These are phyloP conservation scores for Adansonia gregorii DNA, from an alignment of 441 rosid species.

Conservation along the genomic window DNA sequence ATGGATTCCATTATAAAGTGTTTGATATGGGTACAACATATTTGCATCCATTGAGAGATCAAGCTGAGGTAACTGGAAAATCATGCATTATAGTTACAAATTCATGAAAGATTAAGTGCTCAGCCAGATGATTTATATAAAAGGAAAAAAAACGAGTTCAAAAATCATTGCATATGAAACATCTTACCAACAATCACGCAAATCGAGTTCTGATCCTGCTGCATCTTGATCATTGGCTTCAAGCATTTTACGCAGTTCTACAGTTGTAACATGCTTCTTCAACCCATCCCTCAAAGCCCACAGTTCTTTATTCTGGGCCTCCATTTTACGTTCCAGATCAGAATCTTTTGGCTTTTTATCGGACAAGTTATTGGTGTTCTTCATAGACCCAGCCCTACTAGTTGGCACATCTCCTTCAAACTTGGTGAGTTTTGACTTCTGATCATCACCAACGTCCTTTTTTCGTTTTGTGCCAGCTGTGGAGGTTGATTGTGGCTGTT, in stretches of 20 bases:
- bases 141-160: neutral
- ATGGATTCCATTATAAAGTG: slow-evolving; percentile 11
- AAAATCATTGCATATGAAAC: slow-evolving; percentile 10
- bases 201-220: slow-evolving; percentile 83
- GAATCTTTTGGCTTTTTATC: slow-evolving; percentile 33
- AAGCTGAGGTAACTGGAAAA: neutral
- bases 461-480: slow-evolving; percentile 67
- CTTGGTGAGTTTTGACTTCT: slow-evolving; percentile 64
- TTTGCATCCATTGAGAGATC: slow-evolving; percentile 2
- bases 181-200: slow-evolving; percentile 82
- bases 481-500: slow-evolving; percentile 44
- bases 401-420: slow-evolving; percentile 47
- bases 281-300: slow-evolving; percentile 92
- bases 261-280: slow-evolving; percentile 73
- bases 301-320: slow-evolving; percentile 77
- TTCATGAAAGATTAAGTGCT: neutral
- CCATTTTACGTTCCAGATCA: slow-evolving; percentile 61
- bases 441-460: slow-evolving; percentile 46
- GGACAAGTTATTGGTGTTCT: slow-evolving; percentile 20
- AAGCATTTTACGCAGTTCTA: slow-evolving; percentile 84
- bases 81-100: slow-evolving; percentile 8
- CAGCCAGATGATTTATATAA: slow-evolving; percentile 3
- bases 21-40: slow-evolving; percentile 4
- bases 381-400: slow-evolving; percentile 38
- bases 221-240: slow-evolving; percentile 76